Evolutionary conservation across 1,139 yeast species (phyloP), one percentile per base, ranked within the genome.

Genomic region (Hyphopichia pseudoburtonii): DNA sequence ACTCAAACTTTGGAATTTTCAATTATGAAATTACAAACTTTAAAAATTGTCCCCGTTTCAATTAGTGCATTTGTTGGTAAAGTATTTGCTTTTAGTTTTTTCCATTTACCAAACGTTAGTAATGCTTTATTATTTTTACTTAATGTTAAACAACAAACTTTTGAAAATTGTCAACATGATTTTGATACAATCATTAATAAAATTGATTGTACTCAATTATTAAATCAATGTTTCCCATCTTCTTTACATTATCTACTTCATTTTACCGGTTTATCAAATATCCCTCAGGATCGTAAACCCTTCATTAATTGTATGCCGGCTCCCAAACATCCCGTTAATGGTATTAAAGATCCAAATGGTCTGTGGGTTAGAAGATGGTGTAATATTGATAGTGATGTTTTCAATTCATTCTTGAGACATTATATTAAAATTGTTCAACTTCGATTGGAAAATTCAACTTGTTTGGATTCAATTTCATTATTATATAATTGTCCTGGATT

Each of bases 51-150:
- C 6, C 73, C 90, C 1, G 59, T 82, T 8, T 68, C 85, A 4
- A 59, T 80, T 14, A 73, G 82, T 18, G 94, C 94, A 2, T 86
- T 86, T 52, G 70, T 82, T n/a, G 95, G 95, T 9, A 86, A 87
- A 52, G 76, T 83, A 1, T 77, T 87, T 56, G 90, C 94, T 1
- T 77, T 78, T 51, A 64, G 81, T 11, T 86, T 74, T 48, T 76
- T 80, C 52, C 66, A 73, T 45, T 54, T 85, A 2, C 82, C 84
- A 0, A 70, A 76, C n/a, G 78, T 84, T 5, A 78, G 86, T 12
- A 69, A 67, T 31, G 82, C 86, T 1, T 59, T 87, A 27, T 60
- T 86, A 30, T 82, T 82, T 44, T 56, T 82, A 16, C 61, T 86
- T 33, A 80, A 78, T 47, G 80, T 83, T 46, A 80, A 69, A 49